Evolutionary conservation across 805 yeast genomes (phyloP).

Genomic region (Starmerella khaoyaiensis): DNA sequence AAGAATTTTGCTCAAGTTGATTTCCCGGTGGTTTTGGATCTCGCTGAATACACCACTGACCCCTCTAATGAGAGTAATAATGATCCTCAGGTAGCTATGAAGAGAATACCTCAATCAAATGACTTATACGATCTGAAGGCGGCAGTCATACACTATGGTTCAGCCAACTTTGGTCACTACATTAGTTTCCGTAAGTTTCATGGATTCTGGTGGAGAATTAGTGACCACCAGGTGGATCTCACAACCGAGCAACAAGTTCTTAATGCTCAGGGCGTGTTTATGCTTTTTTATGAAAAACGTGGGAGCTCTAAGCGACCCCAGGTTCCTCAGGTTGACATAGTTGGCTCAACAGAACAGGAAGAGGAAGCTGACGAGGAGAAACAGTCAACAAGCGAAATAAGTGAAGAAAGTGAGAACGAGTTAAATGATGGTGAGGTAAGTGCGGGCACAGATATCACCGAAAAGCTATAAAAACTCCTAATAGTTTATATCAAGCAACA

Average conservation of each 20-base stretch:
- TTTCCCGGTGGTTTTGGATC: constrained; percentile 57
- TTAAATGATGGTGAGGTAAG: too few relatives aligned
- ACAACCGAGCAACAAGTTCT: constrained; percentile 73
- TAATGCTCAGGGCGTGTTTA: constrained; percentile 73
- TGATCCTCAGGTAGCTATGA: constrained; percentile 69
- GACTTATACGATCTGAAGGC: constrained; percentile 56
- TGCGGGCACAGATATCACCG: too few relatives aligned
- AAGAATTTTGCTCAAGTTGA: constrained; percentile 75
- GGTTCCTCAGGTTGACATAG: constrained; percentile 2
- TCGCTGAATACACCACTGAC: constrained; percentile 57
- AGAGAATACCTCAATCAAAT: constrained; percentile 22
- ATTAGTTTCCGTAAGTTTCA: constrained; percentile 71
- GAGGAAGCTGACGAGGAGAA: neutral
- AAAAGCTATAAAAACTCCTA: too few relatives aligned
- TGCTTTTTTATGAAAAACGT: constrained; percentile 70
- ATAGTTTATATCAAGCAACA: too few relatives aligned
- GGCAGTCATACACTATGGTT: constrained; percentile 84
- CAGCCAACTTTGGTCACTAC: constrained; percentile 96
- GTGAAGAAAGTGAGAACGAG: neutral
- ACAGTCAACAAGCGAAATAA: neutral
- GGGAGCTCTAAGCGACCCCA: constrained; percentile 10
- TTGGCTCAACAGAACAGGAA: neutral
- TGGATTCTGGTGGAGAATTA: constrained; percentile 90
- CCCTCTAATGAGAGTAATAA: constrained; percentile 50
- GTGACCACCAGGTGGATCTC: constrained; percentile 76